Percentiles rank a stretch among this genome's conserved stretches.
phyloP scores from a whole-genome alignment of 345 rosid species.

The Populus tremula region DNA sequence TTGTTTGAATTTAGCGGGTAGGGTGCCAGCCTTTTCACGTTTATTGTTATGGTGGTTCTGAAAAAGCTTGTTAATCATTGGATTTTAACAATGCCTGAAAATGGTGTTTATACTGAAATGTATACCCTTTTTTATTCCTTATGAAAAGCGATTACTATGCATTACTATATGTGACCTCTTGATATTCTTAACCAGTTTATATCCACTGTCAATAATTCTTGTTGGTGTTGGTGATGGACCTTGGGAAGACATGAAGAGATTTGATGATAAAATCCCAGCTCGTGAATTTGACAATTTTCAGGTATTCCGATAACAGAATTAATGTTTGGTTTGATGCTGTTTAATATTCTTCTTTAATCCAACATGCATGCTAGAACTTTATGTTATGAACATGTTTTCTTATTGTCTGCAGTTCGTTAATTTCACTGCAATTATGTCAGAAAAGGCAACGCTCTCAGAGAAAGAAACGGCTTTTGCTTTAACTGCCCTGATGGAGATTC shows the following conservation, averaged over 20 bases:
- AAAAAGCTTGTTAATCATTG: not conserved
- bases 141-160: not conserved
- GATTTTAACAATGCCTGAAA: not conserved
- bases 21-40: not conserved
- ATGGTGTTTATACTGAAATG: not conserved
- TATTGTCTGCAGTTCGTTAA: slow-evolving; percentile 23
- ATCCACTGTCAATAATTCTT: slow-evolving; percentile 65
- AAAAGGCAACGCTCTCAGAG: slow-evolving; percentile 7
- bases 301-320: slow-evolving; percentile 24
- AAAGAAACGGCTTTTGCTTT: slow-evolving; percentile 31
- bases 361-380: not conserved
- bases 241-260: slow-evolving; percentile 76
- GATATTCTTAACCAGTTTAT: slow-evolving; percentile 32
- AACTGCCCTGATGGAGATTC: slow-evolving; percentile 31
- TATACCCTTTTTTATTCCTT: not conserved
- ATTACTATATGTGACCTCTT: not conserved
- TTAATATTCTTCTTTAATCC: not conserved
- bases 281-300: slow-evolving; percentile 77
- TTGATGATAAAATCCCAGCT: slow-evolving; percentile 68
- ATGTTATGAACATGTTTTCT: not conserved
- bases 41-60: not conserved
- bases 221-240: slow-evolving; percentile 87
- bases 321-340: not conserved
- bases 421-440: slow-evolving; percentile 27
- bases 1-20: not conserved